These are phyloP conservation scores for Exophiala spinifera DNA, from an alignment of 2,329 filamentous ascomycete genomes.

Conservation along the genomic window DNA sequence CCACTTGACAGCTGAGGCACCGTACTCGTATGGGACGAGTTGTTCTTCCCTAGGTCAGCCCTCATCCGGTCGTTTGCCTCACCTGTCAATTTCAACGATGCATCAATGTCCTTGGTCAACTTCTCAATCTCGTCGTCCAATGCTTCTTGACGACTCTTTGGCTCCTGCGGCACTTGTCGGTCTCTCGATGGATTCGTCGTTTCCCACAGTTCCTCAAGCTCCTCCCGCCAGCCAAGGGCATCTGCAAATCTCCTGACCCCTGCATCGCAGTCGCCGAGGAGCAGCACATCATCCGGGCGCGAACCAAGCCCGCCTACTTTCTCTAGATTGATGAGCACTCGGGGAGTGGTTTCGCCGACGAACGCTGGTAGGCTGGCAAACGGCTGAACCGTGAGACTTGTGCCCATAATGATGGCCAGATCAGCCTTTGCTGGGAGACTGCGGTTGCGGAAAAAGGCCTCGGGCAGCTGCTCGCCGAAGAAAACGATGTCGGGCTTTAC, in stretches of 20 bases:
- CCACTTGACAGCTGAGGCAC: not conserved
- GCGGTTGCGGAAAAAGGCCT: constrained; percentile 60
- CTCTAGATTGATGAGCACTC: constrained; percentile 85
- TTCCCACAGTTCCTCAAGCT: constrained; percentile 75
- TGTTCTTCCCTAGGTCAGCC: constrained; percentile 34
- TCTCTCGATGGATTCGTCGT: constrained; percentile 61
- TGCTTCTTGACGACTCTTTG: constrained; percentile 52
- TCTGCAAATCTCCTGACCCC: constrained; percentile 76
- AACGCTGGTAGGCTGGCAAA: constrained; percentile 77
- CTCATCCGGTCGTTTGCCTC: constrained; percentile 35
- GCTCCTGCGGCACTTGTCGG: constrained; percentile 41
- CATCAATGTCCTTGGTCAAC: constrained; percentile 57
- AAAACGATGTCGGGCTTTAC: constrained; percentile 96
- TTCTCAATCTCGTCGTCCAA: constrained; percentile 58
- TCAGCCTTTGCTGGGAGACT: constrained; percentile 62
- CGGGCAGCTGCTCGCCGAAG: constrained; percentile 74
- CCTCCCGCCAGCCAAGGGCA: constrained; percentile 78
- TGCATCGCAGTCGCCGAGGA: constrained; percentile 77
- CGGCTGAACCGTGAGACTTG: constrained; percentile 80
- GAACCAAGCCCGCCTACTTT: constrained; percentile 74
- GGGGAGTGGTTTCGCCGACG: constrained; percentile 61
- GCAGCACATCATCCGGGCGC: constrained; percentile 76
- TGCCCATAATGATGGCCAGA: constrained; percentile 81
- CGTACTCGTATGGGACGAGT: not conserved
- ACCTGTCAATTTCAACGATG: constrained; percentile 49